phyloP scores from a whole-genome alignment of 306 rosid species.

The Ziziphus jujuba region DNA sequence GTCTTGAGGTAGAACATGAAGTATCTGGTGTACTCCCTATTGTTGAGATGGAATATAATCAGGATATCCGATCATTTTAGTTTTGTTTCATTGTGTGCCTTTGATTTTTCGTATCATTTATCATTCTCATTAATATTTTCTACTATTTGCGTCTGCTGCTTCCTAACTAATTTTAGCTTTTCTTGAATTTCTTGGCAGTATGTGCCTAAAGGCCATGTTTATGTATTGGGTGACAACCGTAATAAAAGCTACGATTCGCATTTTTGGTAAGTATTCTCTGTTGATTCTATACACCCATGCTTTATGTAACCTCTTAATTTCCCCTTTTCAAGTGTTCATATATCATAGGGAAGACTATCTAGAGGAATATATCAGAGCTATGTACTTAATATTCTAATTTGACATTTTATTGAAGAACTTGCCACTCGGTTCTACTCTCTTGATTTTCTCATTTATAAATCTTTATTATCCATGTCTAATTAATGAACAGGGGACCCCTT shows the following conservation, averaged over 20 bases:
- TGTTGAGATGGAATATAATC: too few species aligned
- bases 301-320: too few species aligned
- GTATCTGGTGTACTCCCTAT: too few species aligned
- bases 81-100: slow-evolving; percentile 9
- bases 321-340: too few species aligned
- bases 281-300: background rate
- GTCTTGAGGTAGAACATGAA: too few species aligned
- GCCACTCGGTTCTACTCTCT: too few species aligned
- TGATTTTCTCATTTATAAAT: background rate
- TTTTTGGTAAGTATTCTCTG: slow-evolving; percentile 51
- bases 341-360: too few species aligned
- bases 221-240: slow-evolving; percentile 90
- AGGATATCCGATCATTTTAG: background rate
- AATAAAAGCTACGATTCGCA: slow-evolving; percentile 82
- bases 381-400: background rate
- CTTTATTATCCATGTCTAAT: background rate
- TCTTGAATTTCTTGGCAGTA: slow-evolving; percentile 41
- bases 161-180: slow-evolving; percentile 3
- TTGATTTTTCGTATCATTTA: background rate
- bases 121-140: background rate
- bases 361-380: background rate
- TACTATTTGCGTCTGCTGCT: background rate
- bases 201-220: slow-evolving; percentile 85
- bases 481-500: slow-evolving; percentile 51
- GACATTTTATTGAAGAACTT: too few species aligned